Evolutionary conservation across 805 yeast genomes (phyloP).

Genomic region (Candida nitratophila): DNA sequence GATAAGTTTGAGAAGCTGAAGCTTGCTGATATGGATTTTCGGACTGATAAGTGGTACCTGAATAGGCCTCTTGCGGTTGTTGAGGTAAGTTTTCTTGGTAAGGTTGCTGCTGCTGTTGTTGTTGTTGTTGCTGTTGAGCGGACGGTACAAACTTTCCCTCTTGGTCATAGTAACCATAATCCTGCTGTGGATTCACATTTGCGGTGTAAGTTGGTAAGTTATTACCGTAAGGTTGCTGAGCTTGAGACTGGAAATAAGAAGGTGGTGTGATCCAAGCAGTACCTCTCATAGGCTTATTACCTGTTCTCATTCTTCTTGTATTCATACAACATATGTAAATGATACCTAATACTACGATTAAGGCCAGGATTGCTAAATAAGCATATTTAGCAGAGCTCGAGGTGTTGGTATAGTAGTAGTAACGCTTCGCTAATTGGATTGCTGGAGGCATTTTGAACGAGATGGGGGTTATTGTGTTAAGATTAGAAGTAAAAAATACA

Average conservation of each 20-base stretch:
- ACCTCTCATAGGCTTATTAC: constrained; percentile 61
- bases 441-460: too few relatives aligned
- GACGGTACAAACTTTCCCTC: constrained; percentile 42
- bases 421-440: background rate
- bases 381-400: background rate
- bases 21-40: constrained; percentile 6
- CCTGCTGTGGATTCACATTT: constrained; percentile 56
- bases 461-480: too few relatives aligned
- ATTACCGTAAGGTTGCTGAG: constrained; percentile 41
- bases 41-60: constrained; percentile 8
- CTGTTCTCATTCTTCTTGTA: constrained; percentile 39
- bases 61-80: too few relatives aligned
- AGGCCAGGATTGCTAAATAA: background rate
- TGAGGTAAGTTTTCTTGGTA: background rate
- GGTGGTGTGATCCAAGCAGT: constrained; percentile 90
- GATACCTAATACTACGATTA: constrained; percentile 23
- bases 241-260: constrained; percentile 56
- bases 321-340: constrained; percentile 49
- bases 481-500: too few relatives aligned
- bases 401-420: background rate
- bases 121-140: constrained; percentile 21
- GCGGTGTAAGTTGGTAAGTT: constrained; percentile 63
- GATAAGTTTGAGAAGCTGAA: background rate
- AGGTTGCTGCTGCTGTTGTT: constrained; percentile 3
- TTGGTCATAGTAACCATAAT: constrained; percentile 71